Evolutionary conservation across 768 basidiomycete genomes (phyloP).

Genomic region (Lactarius pseudohatsudake): DNA sequence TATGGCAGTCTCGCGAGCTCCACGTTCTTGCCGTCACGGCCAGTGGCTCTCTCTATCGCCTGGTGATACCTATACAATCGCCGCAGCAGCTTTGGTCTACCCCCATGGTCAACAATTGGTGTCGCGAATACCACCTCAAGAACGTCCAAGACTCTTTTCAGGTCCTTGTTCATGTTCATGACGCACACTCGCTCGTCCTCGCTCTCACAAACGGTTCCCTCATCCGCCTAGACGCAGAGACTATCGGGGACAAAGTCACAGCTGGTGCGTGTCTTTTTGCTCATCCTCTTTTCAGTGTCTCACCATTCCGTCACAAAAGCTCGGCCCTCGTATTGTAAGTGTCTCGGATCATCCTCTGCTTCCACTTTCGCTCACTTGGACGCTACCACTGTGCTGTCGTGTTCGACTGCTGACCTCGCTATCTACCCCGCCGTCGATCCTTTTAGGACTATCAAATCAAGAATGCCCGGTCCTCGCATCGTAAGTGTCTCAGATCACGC

Average conservation of each 20-base stretch:
- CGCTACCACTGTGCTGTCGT: too few relatives aligned
- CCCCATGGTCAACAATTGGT: conserved; percentile 50
- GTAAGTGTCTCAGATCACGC: too few relatives aligned
- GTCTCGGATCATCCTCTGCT: too few relatives aligned
- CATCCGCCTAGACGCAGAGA: conserved; percentile 67
- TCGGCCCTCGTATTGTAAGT: conserved; percentile 96
- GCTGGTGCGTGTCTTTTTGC: conserved; percentile 50
- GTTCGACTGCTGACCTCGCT: too few relatives aligned
- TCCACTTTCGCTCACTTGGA: too few relatives aligned
- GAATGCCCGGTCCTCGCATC: too few relatives aligned
- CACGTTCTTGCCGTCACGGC: conserved; percentile 71
- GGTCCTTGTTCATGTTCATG: conserved; percentile 57
- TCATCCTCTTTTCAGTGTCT: not conserved
- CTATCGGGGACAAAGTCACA: conserved; percentile 49
- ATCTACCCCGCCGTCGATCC: too few relatives aligned
- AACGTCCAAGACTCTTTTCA: conserved; percentile 42
- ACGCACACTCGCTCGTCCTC: conserved; percentile 64
- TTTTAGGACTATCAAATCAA: too few relatives aligned
- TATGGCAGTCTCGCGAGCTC: conserved; percentile 48
- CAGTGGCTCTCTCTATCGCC: conserved; percentile 68
- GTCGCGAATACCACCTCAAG: conserved; percentile 64
- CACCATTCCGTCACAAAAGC: conserved; percentile 55
- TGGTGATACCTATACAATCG: conserved; percentile 59
- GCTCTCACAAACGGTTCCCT: conserved; percentile 60
- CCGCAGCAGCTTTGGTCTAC: conserved; percentile 28